A percentile compares a stretch with the other conserved stretches of the same genome.
Conservation (phyloP, 768 basidiomycete species). For the Leucosporidium yakuticum region DNA sequence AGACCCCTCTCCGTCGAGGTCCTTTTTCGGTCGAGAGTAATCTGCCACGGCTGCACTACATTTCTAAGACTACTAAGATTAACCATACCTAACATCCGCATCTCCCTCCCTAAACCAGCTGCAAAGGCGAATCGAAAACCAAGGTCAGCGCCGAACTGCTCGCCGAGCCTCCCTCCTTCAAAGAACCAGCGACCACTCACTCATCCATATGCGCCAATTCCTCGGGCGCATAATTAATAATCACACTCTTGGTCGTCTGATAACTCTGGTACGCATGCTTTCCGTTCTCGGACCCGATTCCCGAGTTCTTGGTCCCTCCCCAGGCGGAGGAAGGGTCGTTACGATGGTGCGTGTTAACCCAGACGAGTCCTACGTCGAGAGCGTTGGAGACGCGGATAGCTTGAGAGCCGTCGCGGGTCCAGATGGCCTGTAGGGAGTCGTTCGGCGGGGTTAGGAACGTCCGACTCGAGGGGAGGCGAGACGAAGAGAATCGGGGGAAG, state of each 20-base stretch:
- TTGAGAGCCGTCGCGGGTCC: slow-evolving; percentile 67
- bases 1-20: no score
- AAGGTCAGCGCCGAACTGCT: not conserved
- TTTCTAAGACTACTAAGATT: not conserved
- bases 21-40: no score
- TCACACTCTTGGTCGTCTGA: slow-evolving; percentile 21
- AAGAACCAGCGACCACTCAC: slow-evolving; percentile 1
- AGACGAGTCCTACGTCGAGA: slow-evolving; percentile 70
- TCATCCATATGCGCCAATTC: slow-evolving; percentile 19
- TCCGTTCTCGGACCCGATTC: slow-evolving; percentile 80
- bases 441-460: not conserved
- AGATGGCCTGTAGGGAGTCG: slow-evolving; percentile 60
- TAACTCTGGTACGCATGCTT: slow-evolving; percentile 27
- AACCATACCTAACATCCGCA: slow-evolving; percentile 25
- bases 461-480: not conserved
- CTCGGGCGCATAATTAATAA: slow-evolving; percentile 21
- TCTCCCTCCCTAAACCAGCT: slow-evolving; percentile 31
- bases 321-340: slow-evolving; percentile 87
- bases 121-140: not conserved
- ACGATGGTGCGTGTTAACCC: slow-evolving; percentile 84
- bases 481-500: not conserved
- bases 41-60: no score
- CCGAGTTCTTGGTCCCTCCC: slow-evolving; percentile 52
- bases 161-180: not conserved
- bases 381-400: slow-evolving; percentile 66